phyloP scores from a whole-genome alignment of 306 rosid genomes.

The Cucurbita argyrosperma region DNA sequence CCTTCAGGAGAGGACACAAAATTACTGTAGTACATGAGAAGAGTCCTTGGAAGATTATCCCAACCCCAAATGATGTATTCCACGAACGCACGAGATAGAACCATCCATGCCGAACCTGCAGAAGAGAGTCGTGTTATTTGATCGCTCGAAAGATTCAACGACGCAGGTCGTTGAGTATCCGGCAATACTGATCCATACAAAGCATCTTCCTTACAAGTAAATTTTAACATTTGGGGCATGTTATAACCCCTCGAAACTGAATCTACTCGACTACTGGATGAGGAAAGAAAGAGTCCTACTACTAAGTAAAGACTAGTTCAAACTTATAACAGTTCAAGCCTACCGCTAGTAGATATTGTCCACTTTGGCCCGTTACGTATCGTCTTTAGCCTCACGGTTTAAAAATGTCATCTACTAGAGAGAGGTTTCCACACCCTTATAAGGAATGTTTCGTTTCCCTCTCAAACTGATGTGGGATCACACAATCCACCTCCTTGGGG shows the following conservation, averaged over 20 bases:
- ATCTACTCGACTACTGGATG: background rate
- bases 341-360: too few species aligned
- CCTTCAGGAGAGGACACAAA: slow-evolving; percentile 91
- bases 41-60: slow-evolving; percentile 89
- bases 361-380: too few species aligned
- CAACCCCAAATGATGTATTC: slow-evolving; percentile 83
- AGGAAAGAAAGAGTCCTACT: background rate
- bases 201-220: background rate
- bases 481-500: too few species aligned
- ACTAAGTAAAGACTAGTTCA: background rate
- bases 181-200: background rate
- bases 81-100: slow-evolving; percentile 59
- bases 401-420: too few species aligned
- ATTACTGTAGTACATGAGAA: slow-evolving; percentile 87
- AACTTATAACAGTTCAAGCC: background rate
- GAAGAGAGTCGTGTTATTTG: background rate
- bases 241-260: background rate
- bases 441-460: too few species aligned
- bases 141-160: background rate
- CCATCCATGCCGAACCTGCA: slow-evolving; percentile 98
- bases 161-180: background rate
- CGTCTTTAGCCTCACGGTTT: too few species aligned
- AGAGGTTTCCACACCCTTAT: too few species aligned
- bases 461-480: too few species aligned
- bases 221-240: background rate